Evolutionary conservation across 169 alveolate species (phyloP), one percentile per base, ranked within the genome.

Genomic region (Cryptosporidium canis): DNA sequence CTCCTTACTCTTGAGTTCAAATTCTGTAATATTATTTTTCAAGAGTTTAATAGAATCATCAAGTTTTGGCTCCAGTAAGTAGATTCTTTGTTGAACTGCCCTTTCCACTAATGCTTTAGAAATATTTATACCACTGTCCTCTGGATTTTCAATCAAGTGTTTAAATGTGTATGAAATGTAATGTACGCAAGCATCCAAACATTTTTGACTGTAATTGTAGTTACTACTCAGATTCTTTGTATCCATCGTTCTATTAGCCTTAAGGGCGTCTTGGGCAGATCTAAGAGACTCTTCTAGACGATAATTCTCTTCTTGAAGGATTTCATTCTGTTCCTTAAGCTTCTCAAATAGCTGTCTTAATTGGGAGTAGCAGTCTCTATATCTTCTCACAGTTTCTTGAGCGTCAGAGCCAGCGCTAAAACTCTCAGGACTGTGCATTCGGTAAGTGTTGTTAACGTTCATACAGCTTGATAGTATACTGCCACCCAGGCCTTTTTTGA

Each of bases 131-230:
- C 66, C 21, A 61, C 11, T 29, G 9, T 44, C 55, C 14, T 55
- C 87, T 29, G 37, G 33, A 33, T 77, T 56, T 7, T 77, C 72
- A 37, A 61, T 39, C 11, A 77, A 58, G 33, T 77, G 39, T 27
- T 41, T 48, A 1, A 77, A 43, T 11, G 72, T 37, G 58, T 24
- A 77, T 33, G 87, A 77, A 2, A 77, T 77, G 37, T 58, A 77
- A 41, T 77, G 87, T 0, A 77, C 87, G 51, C 87, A 77, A 39
- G 87, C 87, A 77, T 77, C 87, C 47, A 77, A 61, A 44, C 87
- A 77, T 61, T 77, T 55, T 41, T 55, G 87, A n/a, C 72, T 77
- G 39, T 77, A 77, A 58, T 77, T 77, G 27, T 58, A 61, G 58
- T 77, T 77, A 58, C 72, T 55, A 61, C 72, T 77, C 48, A 77